Evolutionary conservation across 1,284 basidiomycete species (phyloP).

Genomic region (Abortiporus biennis): DNA sequence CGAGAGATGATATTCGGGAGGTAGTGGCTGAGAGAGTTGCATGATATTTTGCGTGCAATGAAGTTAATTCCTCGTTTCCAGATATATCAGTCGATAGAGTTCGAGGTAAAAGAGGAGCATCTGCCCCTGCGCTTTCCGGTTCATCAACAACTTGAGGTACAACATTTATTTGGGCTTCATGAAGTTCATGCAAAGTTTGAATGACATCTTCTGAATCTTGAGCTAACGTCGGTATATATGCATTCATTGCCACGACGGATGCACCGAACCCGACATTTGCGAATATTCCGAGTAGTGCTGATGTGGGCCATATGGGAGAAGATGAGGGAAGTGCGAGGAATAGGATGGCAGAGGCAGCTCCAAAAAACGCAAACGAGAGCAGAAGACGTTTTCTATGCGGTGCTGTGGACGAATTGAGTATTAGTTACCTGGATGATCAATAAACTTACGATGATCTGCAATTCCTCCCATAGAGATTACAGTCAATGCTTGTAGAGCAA

Average conservation of each 20-base stretch:
- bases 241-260: conserved; percentile 83
- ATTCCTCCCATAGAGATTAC: conserved; percentile 89
- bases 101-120: conserved; percentile 2
- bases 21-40: conserved; percentile 61
- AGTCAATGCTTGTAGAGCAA: conserved; percentile 80
- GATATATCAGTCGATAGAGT: neutral
- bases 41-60: conserved; percentile 17
- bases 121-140: neutral
- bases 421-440: neutral
- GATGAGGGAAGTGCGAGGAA: conserved; percentile 73
- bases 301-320: conserved; percentile 60
- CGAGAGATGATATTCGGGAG: conserved; percentile 74
- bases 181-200: conserved; percentile 33
- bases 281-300: conserved; percentile 57
- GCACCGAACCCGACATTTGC: conserved; percentile 84
- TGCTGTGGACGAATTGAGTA: conserved; percentile 37
- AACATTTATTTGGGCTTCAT: neutral
- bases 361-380: conserved; percentile 65
- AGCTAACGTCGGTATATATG: conserved; percentile 78
- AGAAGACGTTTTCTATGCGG: conserved; percentile 75
- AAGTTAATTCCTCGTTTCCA: conserved; percentile 10
- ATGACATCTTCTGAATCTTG: conserved; percentile 57
- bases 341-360: conserved; percentile 56
- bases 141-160: too few species aligned
- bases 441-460: conserved; percentile 74